These are phyloP conservation scores for Ammopiptanthus mongolicus DNA, from an alignment of 306 rosid genomes.

Conservation along the genomic window DNA sequence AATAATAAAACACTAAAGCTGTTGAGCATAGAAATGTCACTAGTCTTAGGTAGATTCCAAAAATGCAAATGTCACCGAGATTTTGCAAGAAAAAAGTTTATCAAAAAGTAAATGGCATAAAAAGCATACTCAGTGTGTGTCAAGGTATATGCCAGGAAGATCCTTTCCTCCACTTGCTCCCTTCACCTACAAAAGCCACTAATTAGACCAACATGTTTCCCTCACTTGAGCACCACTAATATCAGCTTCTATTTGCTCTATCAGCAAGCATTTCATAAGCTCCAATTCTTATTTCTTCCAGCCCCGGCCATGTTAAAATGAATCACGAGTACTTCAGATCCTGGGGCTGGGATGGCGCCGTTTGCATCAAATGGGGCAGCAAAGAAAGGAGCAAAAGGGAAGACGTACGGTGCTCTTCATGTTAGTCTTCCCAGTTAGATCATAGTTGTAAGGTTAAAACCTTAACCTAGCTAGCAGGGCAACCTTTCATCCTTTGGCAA, in stretches of 20 bases:
- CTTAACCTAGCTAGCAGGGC: slow-evolving; percentile 10
- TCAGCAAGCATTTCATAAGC: not conserved
- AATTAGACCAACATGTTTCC: slow-evolving; percentile 8
- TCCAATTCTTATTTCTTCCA: not conserved
- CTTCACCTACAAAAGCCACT: slow-evolving; percentile 17
- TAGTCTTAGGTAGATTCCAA: not conserved
- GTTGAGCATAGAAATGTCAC: not conserved
- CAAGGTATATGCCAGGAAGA: slow-evolving; percentile 24
- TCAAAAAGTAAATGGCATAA: not conserved
- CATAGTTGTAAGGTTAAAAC: not conserved
- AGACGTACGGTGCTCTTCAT: not conserved
- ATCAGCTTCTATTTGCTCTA: not conserved
- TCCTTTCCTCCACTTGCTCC: slow-evolving; percentile 22
- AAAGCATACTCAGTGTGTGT: not conserved
- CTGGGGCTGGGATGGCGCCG: not conserved
- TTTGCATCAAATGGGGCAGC: slow-evolving; percentile 1
- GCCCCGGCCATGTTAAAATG: not conserved
- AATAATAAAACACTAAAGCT: not conserved
- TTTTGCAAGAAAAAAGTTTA: not conserved
- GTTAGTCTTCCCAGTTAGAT: not conserved
- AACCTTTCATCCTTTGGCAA: slow-evolving; percentile 33
- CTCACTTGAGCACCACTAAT: slow-evolving; percentile 11
- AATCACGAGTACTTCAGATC: not conserved
- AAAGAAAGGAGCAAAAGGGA: not conserved
- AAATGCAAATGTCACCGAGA: not conserved